Percentiles rank a stretch among this genome's conserved stretches.
Evolutionary conservation across 164 flowering plant genomes (phyloP).

Genomic region (Amborella trichopoda): DNA sequence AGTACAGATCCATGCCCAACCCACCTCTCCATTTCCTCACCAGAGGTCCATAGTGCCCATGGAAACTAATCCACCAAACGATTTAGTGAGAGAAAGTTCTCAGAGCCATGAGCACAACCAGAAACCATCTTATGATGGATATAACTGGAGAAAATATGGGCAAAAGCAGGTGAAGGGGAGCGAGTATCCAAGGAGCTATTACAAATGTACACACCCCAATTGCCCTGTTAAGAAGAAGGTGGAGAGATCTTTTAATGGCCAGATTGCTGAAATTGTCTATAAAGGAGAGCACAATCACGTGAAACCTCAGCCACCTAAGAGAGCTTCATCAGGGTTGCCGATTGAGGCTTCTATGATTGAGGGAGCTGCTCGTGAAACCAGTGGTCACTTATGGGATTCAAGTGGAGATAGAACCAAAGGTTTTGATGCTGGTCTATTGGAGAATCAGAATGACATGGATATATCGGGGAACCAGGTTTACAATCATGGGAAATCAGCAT

Average conservation of each 20-base stretch:
- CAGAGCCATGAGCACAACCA: constrained; percentile 32
- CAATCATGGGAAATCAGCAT: constrained; percentile 17
- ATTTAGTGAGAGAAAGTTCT: constrained; percentile 13
- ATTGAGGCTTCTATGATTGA: constrained; percentile 25
- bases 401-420: constrained; percentile 25
- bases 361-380: constrained; percentile 25
- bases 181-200: constrained; percentile 83
- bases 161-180: constrained; percentile 99
- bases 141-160: constrained; percentile 97
- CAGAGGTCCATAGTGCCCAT: constrained; percentile 11
- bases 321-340: constrained; percentile 25
- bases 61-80: constrained; percentile 20
- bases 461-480: constrained; percentile 12
- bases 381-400: constrained; percentile 14
- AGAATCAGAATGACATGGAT: constrained; percentile 24
- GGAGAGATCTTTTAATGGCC: constrained; percentile 77
- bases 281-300: constrained; percentile 88
- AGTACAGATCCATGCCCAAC: constrained; percentile 14
- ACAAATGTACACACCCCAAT: constrained; percentile 82
- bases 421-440: constrained; percentile 26
- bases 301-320: constrained; percentile 65
- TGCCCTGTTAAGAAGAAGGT: constrained; percentile 94
- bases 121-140: constrained; percentile 62
- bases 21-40: constrained; percentile 18
- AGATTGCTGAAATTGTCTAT: constrained; percentile 88